Base-by-base conservation (phyloP, 176 grass and related monocot species). In the Raddia guianensis region DNA sequence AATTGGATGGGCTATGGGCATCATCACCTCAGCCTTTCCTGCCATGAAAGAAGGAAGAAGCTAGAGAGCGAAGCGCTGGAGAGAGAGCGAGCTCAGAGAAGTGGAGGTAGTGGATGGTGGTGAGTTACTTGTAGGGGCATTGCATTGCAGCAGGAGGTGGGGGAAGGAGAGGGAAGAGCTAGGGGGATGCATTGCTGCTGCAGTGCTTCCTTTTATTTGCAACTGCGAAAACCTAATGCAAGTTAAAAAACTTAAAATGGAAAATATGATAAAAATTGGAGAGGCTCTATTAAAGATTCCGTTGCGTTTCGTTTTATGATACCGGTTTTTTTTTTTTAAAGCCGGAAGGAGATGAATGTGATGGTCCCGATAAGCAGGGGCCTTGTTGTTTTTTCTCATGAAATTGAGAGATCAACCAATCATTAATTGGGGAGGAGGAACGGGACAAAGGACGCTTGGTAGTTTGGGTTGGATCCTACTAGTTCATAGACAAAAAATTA, bases 371-470 rank as follows among this genome's bases (percentile, higher is more conserved):
- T 21, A 76, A 91, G 83, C 80, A 80, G 49, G 73, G 27, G 53
- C 37, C 37, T 18, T 63, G 54, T 5, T 84, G 89, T 85, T 89
- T 80, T 85, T 88, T 87, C 49, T 80, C 62, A 74, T 90, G 80
- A 87, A 89, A 84, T 82, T 85, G 83, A 80, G 81, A 85, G 87
- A 91, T 86, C 74, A 84, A 78, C 74, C 75, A 86, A 95, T 90
- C 73, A 92, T 90, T 90, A 92, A 84, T 87, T 70, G 71, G 68
- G 76, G 66, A 62, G 67, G 72, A 59, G 59, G 49, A n/a, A 80
- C 59, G 71, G 60, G 82, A 92, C 87, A 92, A 83, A 81, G 74
- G 85, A 78, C 85, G 66, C 87, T 86, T 84, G 78, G 74, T 82
- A 92, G 48, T 94, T 84, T 69, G 87, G 70, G 84, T 87, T 72